Evolutionary conservation across 805 yeast genomes (phyloP).

Genomic region (Saturnispora diversa): DNA sequence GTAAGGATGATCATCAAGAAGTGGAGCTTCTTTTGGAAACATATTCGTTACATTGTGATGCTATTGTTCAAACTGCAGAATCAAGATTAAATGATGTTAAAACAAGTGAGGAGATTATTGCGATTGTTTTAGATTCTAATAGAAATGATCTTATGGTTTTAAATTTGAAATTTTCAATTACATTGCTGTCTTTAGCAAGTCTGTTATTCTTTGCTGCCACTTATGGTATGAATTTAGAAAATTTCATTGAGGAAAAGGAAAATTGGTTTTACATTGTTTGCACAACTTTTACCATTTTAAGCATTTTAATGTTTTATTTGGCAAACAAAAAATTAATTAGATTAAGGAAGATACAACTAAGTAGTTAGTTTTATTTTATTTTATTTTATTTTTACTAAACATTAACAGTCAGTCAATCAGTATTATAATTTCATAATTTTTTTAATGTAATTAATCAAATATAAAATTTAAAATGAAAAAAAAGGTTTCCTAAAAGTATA

Average conservation of each 20-base stretch:
- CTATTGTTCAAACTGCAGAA: slow-evolving; percentile 84
- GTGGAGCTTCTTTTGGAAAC: slow-evolving; percentile 86
- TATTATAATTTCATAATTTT: neutral
- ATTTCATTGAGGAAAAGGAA: slow-evolving; percentile 76
- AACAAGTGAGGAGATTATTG: slow-evolving; percentile 92
- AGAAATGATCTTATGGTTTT: slow-evolving; percentile 87
- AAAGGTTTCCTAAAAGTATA: neutral
- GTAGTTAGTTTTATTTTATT: slow-evolving; percentile 12
- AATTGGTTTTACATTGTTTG: slow-evolving; percentile 57
- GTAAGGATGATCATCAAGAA: slow-evolving; percentile 67
- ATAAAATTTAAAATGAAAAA: neutral
- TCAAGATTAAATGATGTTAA: slow-evolving; percentile 72
- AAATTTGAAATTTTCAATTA: slow-evolving; percentile 76
- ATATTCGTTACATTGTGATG: slow-evolving; percentile 85
- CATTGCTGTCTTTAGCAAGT: slow-evolving; percentile 72
- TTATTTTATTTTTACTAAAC: too few relatives aligned
- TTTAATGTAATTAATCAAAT: neutral
- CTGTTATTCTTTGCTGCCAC: slow-evolving; percentile 76
- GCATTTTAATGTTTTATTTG: slow-evolving; percentile 40
- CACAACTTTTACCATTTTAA: slow-evolving; percentile 33
- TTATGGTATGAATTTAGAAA: slow-evolving; percentile 94
- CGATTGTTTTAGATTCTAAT: slow-evolving; percentile 86
- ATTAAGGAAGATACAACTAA: slow-evolving; percentile 55
- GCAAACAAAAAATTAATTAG: slow-evolving; percentile 52
- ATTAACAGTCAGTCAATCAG: neutral